phyloP scores from a whole-genome alignment of 192 early-diverging fungal genomes.

The Umbelopsis isabellina region DNA sequence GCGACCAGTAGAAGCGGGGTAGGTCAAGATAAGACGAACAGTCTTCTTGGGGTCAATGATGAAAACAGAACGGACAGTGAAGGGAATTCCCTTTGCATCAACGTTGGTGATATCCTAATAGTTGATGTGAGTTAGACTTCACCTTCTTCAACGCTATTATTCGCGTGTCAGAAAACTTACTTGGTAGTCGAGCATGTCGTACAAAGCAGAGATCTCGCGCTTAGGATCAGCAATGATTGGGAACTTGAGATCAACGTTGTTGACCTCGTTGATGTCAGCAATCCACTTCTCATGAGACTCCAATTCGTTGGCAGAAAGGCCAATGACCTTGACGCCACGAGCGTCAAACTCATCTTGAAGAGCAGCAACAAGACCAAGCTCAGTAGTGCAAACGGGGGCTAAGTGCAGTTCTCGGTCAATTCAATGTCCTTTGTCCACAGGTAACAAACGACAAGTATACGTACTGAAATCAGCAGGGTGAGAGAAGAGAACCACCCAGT shows the following conservation, averaged over 20 bases:
- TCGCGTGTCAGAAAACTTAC: constrained; percentile 17
- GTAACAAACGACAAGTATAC: constrained; percentile 10
- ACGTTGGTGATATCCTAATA: constrained; percentile 84
- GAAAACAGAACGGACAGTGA: constrained; percentile 96
- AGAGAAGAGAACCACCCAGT: constrained; percentile 97
- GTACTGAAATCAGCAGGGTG: constrained; percentile 96
- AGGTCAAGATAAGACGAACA: constrained; percentile 89
- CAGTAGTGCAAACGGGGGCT: constrained; percentile 95
- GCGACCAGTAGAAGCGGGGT: constrained; percentile 89
- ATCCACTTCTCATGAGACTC: constrained; percentile 86
- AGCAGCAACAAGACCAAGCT: constrained; percentile 91
- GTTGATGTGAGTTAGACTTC: background rate
- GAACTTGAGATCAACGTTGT: constrained; percentile 66
- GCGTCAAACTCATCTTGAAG: constrained; percentile 75
- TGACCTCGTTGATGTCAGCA: constrained; percentile 90
- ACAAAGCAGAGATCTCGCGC: constrained; percentile 84
- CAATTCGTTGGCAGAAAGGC: constrained; percentile 91
- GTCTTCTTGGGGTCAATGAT: constrained; percentile 91
- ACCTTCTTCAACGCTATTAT: background rate
- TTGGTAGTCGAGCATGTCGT: constrained; percentile 97
- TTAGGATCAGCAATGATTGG: constrained; percentile 95
- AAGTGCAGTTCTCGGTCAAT: constrained; percentile 20
- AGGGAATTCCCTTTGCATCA: constrained; percentile 84
- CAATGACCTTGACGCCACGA: constrained; percentile 89
- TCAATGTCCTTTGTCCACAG: background rate